Evolutionary conservation across 139 green algal genomes (phyloP).

Genomic region (Chlamydomonas schloesseri): DNA sequence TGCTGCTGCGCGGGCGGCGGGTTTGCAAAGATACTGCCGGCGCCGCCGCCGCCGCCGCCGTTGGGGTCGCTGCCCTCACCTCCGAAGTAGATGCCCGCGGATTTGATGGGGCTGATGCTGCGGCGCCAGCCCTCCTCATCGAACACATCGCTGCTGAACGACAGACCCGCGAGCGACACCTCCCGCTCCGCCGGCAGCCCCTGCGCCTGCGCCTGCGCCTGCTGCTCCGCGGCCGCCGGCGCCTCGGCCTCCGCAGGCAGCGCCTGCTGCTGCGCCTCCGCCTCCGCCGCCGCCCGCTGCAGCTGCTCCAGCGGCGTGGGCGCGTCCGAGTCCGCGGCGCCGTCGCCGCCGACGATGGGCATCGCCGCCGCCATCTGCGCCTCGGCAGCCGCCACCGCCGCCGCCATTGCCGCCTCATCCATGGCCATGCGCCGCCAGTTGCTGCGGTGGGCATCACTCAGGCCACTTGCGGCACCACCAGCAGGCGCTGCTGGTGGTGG

Average conservation of each 20-base stretch:
- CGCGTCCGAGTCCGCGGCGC: background rate
- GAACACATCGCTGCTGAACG: background rate
- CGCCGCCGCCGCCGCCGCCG: background rate
- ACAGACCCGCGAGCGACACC: background rate
- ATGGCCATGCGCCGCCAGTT: too few species aligned
- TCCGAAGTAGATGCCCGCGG: conserved; percentile 26
- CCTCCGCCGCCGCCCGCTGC: background rate
- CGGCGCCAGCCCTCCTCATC: conserved; percentile 23
- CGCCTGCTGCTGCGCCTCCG: background rate
- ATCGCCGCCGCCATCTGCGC: background rate
- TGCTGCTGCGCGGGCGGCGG: background rate
- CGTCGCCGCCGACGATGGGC: background rate
- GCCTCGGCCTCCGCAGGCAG: background rate
- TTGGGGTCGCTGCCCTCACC: background rate
- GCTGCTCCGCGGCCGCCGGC: background rate
- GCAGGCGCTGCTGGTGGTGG: background rate
- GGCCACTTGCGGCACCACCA: too few species aligned
- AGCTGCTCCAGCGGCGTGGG: background rate
- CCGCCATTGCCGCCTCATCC: background rate
- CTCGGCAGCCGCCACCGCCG: background rate
- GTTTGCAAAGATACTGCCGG: conserved; percentile 10
- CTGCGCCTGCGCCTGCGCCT: background rate
- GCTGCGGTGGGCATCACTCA: background rate
- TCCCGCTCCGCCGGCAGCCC: background rate
- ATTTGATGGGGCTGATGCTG: conserved; percentile 30